Conservation (phyloP, 495 filamentous ascomycete genomes). For the Xylaria telfairii region DNA sequence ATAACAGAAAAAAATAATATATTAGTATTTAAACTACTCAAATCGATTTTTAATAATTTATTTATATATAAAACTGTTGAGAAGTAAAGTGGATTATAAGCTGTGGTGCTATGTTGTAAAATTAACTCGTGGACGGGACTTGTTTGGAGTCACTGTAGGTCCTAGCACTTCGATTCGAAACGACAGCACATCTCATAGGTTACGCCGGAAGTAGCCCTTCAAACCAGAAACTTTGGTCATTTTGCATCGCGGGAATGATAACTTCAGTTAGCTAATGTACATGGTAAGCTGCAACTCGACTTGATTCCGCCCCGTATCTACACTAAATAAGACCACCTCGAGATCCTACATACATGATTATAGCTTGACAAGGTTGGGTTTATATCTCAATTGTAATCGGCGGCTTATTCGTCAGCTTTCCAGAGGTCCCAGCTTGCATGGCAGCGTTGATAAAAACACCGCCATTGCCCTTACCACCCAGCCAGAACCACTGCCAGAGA, state of each 20-base stretch:
- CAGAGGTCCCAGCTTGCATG: slow-evolving; percentile 71
- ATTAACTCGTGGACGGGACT: no score
- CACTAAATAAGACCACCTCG: background rate
- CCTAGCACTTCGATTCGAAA: no score
- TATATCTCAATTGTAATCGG: slow-evolving; percentile 62
- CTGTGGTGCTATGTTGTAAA: no score
- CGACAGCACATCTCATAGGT: background rate
- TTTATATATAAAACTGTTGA: no score
- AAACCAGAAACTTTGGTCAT: background rate
- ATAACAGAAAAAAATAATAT: no score
- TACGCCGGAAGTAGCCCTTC: background rate
- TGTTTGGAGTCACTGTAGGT: no score
- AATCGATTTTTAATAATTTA: no score
- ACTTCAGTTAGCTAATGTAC: background rate
- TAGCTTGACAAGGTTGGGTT: background rate
- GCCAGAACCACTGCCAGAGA: slow-evolving; percentile 74
- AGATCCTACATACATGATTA: background rate
- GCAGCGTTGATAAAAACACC: slow-evolving; percentile 79
- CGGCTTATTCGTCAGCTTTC: slow-evolving; percentile 63
- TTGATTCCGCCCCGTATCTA: background rate
- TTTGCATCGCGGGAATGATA: background rate
- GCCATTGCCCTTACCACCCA: slow-evolving; percentile 63
- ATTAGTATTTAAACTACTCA: no score
- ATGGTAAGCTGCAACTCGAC: background rate
- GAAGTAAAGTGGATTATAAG: no score